Conservation (phyloP, 2,329 filamentous ascomycete species). For the Nannizziopsis barbatae region DNA sequence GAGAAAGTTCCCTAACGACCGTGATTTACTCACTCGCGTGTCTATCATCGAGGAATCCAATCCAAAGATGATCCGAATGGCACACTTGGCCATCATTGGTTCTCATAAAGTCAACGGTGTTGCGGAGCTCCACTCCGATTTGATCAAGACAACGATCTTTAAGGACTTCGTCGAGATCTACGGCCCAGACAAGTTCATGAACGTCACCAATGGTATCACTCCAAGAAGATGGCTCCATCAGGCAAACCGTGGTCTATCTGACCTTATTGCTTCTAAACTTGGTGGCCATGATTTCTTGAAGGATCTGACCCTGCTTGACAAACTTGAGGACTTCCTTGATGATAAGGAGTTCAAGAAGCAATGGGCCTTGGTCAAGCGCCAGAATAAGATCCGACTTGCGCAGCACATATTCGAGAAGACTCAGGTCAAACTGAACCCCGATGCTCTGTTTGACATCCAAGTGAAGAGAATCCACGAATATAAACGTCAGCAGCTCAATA, state of each 20-base stretch:
- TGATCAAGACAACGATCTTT: constrained; percentile 99
- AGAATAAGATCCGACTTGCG: constrained; percentile 86
- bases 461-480: constrained; percentile 99
- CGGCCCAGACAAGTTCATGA: constrained; percentile 93
- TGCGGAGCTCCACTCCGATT: constrained; percentile 89
- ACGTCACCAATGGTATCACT: constrained; percentile 97
- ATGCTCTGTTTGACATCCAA: constrained; percentile 87
- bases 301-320: constrained; percentile 74
- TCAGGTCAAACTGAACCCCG: constrained; percentile 72
- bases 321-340: constrained; percentile 70
- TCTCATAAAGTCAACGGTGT: constrained; percentile 99
- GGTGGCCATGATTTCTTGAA: constrained; percentile 77
- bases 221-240: constrained; percentile 94
- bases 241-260: constrained; percentile 84
- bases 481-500: constrained; percentile 97
- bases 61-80: constrained; percentile 98
- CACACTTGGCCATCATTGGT: constrained; percentile 83
- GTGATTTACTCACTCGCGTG: constrained; percentile 73
- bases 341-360: constrained; percentile 87
- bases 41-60: constrained; percentile 96
- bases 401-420: constrained; percentile 79
- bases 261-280: constrained; percentile 81
- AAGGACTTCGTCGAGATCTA: constrained; percentile 96
- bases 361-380: constrained; percentile 93
- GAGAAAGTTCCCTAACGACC: constrained; percentile 77